These are phyloP conservation scores for Melanomma pulvis-pyrius DNA, from an alignment of 495 filamentous ascomycete genomes.

Conservation along the genomic window DNA sequence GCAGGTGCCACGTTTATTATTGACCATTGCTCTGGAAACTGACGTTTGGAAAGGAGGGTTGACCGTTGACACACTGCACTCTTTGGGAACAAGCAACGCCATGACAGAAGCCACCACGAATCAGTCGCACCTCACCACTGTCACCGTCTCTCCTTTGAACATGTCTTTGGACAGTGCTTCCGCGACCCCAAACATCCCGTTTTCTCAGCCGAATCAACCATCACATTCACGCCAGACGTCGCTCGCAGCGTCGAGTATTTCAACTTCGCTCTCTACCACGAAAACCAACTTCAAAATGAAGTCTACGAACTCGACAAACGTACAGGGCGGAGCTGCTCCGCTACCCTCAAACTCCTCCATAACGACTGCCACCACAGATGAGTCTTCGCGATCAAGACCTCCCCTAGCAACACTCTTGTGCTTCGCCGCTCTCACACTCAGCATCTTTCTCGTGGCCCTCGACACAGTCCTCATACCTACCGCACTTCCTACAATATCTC, in stretches of 20 bases:
- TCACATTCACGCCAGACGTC: slow-evolving; percentile 2
- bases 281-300: background rate
- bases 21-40: background rate
- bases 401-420: slow-evolving; percentile 13
- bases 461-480: slow-evolving; percentile 37
- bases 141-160: background rate
- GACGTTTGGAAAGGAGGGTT: slow-evolving; percentile 15
- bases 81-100: background rate
- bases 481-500: slow-evolving; percentile 37
- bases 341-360: slow-evolving; percentile 7
- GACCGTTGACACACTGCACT: slow-evolving; percentile 1
- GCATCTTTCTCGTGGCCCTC: slow-evolving; percentile 38
- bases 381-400: background rate
- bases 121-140: background rate
- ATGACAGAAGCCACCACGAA: slow-evolving; percentile 8
- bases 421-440: slow-evolving; percentile 16
- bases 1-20: slow-evolving; percentile 8
- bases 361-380: background rate
- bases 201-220: background rate
- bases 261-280: background rate
- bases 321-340: background rate
- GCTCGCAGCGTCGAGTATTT: background rate
- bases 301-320: background rate
- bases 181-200: background rate
- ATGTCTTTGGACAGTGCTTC: background rate